Base-by-base conservation (phyloP, 768 basidiomycete genomes). In the Roridomyces roridus region DNA sequence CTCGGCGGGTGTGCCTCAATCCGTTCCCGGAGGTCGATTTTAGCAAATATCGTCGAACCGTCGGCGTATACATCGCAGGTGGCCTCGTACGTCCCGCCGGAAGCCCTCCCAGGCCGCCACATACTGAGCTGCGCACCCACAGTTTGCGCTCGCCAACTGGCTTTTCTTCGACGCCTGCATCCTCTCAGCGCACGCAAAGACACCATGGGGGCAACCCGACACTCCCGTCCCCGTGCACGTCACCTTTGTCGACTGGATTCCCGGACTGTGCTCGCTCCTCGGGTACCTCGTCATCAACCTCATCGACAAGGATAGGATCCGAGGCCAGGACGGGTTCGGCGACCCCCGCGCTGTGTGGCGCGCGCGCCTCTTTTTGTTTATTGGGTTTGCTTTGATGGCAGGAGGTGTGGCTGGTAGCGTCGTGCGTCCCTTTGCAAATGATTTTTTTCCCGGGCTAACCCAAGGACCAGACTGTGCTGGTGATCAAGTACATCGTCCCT, bases 131-230 rank as follows among this genome's bases (percentile, higher is more conserved):
- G 46, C 46, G 51, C 48, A 34, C 31, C 42, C 46, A n/a, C 68
- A 96, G 96, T 98, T 98, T 72, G 92, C 95, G 1, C 77, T 98
- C 18, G 96, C 94, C 25, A 93, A 92, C 72, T 98, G 96, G 94
- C 83, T 90, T 4, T 95, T 99, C 74, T 78, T 98, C 52, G 96
- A 98, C 66, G 96, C 97, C 14, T 88, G 89, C 21, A 87, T 98
- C 50, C 81, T 94, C 36, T 97, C 95, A 10, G 86, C 91, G 4
- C 92, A 96, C 65, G 92, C 94, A 0, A 85, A 84, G 50, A 75
- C 91, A 1, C 91, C 92, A 4, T 84, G 84, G 60, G 88, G 85
- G 35, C 81, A 87, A 5, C 89, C 89, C 3, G 81, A 88, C 63
- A 79, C 86, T 47, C 83, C 86, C 0, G 70, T 77, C 0, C 81